Percentiles rank a stretch among this genome's conserved stretches.
Evolutionary conservation across 2,329 filamentous ascomycete genomes (phyloP).

Genomic region (Amylocarpus encephaloides): DNA sequence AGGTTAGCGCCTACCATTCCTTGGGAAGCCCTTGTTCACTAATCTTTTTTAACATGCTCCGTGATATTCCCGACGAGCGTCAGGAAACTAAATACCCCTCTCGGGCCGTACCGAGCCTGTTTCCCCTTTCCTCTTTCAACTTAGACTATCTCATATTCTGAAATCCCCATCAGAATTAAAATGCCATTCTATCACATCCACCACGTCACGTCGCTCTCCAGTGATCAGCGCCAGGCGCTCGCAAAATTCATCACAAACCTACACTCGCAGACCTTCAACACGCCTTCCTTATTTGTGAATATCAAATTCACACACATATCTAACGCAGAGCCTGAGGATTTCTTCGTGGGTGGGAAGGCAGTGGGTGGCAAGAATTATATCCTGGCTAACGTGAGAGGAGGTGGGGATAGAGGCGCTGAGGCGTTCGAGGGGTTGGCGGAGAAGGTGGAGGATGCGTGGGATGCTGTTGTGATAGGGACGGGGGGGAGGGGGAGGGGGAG

Average conservation of each 20-base stretch:
- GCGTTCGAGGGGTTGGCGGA: slow-evolving; percentile 8
- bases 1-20: too few relatives aligned
- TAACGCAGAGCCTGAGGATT: background rate
- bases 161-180: too few relatives aligned
- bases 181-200: slow-evolving; percentile 16
- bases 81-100: too few relatives aligned
- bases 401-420: slow-evolving; percentile 2
- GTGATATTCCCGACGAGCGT: too few relatives aligned
- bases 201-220: slow-evolving; percentile 4
- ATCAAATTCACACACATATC: slow-evolving; percentile 10
- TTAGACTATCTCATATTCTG: too few relatives aligned
- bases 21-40: too few relatives aligned
- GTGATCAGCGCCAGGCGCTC: slow-evolving; percentile 1
- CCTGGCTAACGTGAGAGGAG: slow-evolving; percentile 11
- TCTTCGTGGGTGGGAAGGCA: slow-evolving; percentile 8
- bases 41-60: too few relatives aligned
- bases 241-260: slow-evolving; percentile 9
- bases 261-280: slow-evolving; percentile 11
- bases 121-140: too few relatives aligned
- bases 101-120: too few relatives aligned
- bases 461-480: slow-evolving; percentile 7
- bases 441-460: slow-evolving; percentile 11
- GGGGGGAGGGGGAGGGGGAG: slow-evolving; percentile 8
- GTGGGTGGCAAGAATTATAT: slow-evolving; percentile 5
- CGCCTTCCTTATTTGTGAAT: slow-evolving; percentile 14